phyloP scores from a whole-genome alignment of 2,329 filamentous ascomycete genomes.

The Sporothrix euskadiensis region DNA sequence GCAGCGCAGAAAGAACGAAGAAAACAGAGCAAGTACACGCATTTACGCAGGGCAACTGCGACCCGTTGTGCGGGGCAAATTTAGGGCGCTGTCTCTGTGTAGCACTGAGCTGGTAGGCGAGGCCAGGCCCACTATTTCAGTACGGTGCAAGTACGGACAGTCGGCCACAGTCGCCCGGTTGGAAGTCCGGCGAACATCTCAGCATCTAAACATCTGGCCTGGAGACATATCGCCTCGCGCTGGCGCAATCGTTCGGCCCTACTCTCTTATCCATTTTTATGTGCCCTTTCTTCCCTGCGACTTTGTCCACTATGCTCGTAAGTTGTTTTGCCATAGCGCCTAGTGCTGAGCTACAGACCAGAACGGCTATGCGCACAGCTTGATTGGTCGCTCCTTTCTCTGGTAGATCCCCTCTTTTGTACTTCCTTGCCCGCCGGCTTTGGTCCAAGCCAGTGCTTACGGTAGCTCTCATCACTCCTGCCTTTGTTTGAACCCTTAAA shows the following conservation, averaged over 20 bases:
- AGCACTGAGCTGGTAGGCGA: background rate
- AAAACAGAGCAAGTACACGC: background rate
- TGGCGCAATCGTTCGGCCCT: background rate
- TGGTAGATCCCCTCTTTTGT: background rate
- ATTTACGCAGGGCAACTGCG: background rate
- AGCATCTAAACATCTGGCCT: background rate
- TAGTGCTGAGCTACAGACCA: background rate
- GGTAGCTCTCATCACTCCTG: background rate
- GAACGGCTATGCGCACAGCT: conserved; percentile 4
- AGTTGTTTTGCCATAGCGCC: conserved; percentile 10
- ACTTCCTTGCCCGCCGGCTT: background rate
- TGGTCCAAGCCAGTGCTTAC: conserved; percentile 10
- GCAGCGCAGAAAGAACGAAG: background rate
- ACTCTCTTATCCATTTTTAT: background rate
- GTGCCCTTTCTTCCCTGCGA: background rate
- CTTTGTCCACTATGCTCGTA: background rate
- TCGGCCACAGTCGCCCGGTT: background rate
- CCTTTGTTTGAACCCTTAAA: conserved; percentile 16
- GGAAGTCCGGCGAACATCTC: background rate
- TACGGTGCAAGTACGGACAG: background rate
- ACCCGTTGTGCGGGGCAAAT: conserved; percentile 15
- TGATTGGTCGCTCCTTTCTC: conserved; percentile 13
- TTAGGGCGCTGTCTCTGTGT: conserved; percentile 2
- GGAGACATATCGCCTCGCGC: background rate
- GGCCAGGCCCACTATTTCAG: conserved; percentile 11